These are phyloP conservation scores for Carnegiea gigantea DNA, from an alignment of 179 eudicot species.

Conservation along the genomic window DNA sequence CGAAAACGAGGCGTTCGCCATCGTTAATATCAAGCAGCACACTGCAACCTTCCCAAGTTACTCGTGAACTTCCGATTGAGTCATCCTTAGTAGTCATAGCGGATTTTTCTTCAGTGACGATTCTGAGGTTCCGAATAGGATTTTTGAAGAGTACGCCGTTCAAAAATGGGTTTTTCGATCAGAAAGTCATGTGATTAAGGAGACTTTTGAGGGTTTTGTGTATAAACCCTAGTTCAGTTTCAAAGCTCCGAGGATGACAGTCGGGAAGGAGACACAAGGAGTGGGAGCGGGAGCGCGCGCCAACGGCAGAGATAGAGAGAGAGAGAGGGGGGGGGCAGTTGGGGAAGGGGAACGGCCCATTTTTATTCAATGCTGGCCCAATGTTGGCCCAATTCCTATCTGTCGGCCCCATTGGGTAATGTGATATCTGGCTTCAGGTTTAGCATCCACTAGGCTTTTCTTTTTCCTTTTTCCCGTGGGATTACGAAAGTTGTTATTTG, in stretches of 20 bases:
- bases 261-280: not conserved
- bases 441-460: no score
- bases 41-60: constrained; percentile 90
- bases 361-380: not conserved
- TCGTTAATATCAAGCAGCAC: constrained; percentile 90
- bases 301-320: not conserved
- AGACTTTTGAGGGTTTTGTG: not conserved
- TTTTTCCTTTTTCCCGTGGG: no score
- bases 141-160: not conserved
- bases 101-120: not conserved
- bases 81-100: constrained; percentile 9
- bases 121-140: not conserved
- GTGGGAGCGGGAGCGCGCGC: not conserved
- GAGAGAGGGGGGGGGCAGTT: not conserved
- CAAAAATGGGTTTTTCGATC: not conserved
- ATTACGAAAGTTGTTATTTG: no score
- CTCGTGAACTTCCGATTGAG: constrained; percentile 42
- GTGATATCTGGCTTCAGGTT: no score
- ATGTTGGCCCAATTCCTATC: not conserved
- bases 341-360: not conserved
- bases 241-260: not conserved
- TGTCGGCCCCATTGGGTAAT: no score
- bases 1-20: constrained; percentile 84
- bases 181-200: not conserved
- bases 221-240: not conserved